phyloP scores from a whole-genome alignment of 2,329 filamentous ascomycete species.

The Phyllosticta citrichinensis region DNA sequence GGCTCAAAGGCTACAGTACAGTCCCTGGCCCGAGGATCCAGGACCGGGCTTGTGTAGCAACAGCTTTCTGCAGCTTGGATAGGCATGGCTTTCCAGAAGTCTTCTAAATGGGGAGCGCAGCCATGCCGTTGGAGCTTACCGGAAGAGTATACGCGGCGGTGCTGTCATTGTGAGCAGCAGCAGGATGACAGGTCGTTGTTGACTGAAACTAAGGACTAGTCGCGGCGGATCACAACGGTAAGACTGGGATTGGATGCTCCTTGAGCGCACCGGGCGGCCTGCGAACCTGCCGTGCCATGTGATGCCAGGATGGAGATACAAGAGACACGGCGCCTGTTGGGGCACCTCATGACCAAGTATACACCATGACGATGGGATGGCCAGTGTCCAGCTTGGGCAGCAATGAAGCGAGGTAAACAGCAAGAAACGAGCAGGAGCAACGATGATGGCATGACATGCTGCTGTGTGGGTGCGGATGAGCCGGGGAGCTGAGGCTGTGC shows the following conservation, averaged over 20 bases:
- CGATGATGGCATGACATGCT: background rate
- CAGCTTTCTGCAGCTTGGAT: background rate
- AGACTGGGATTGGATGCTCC: slow-evolving; percentile 4
- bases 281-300: slow-evolving; percentile 7
- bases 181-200: slow-evolving; percentile 7
- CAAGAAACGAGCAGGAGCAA: background rate
- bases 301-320: slow-evolving; percentile 6
- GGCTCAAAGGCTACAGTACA: slow-evolving; percentile 4
- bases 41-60: background rate
- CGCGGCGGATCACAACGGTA: slow-evolving; percentile 2
- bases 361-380: slow-evolving; percentile 1
- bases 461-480: background rate
- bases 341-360: slow-evolving; percentile 10
- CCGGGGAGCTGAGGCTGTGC: slow-evolving; percentile 10
- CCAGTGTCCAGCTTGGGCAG: slow-evolving; percentile 1
- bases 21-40: slow-evolving; percentile 4
- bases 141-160: background rate
- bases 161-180: background rate
- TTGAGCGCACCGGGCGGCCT: background rate
- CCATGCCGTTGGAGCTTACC: background rate
- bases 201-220: slow-evolving; percentile 6
- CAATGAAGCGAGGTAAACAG: background rate
- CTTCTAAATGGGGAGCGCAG: slow-evolving; percentile 5
- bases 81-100: slow-evolving; percentile 9
- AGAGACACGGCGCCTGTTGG: slow-evolving; percentile 11